Evolutionary conservation across 176 grass and related monocot species (phyloP).

Genomic region (Carex kokanica): DNA sequence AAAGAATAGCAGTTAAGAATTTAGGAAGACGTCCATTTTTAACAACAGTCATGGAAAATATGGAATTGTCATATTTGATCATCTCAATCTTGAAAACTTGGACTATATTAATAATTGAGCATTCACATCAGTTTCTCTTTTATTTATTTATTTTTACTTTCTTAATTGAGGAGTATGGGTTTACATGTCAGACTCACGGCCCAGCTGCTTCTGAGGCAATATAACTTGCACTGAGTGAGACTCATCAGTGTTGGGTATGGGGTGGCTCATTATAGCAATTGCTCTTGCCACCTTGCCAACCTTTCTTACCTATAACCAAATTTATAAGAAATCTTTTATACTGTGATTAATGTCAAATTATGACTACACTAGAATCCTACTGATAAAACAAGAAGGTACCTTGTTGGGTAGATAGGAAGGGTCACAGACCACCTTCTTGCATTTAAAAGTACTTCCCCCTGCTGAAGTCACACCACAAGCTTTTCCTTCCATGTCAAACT

Average conservation of each 20-base stretch:
- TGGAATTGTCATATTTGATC: too few species aligned
- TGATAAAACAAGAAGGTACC: constrained; percentile 32
- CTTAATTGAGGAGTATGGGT: not conserved
- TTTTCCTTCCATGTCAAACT: constrained; percentile 69
- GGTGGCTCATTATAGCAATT: constrained; percentile 93
- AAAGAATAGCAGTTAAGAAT: too few species aligned
- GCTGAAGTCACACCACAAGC: constrained; percentile 70
- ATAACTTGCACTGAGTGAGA: constrained; percentile 90
- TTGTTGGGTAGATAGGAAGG: constrained; percentile 75
- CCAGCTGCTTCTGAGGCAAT: constrained; percentile 91
- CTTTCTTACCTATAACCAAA: constrained; percentile 53
- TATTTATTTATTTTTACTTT: too few species aligned
- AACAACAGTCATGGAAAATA: too few species aligned
- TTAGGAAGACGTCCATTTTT: too few species aligned
- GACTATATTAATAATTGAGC: not conserved
- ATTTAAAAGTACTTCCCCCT: constrained; percentile 67
- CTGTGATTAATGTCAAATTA: constrained; percentile 5
- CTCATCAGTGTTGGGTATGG: constrained; percentile 78
- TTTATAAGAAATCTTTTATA: not conserved
- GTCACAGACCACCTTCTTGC: constrained; percentile 84
- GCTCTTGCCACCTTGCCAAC: constrained; percentile 80
- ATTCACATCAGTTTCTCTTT: not conserved
- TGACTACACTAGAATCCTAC: not conserved
- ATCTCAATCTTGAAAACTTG: not conserved
- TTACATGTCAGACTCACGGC: constrained; percentile 91